Evolutionary conservation across 1,139 yeast genomes (phyloP).

Genomic region (Zhuliangozyma blackwelliae): DNA sequence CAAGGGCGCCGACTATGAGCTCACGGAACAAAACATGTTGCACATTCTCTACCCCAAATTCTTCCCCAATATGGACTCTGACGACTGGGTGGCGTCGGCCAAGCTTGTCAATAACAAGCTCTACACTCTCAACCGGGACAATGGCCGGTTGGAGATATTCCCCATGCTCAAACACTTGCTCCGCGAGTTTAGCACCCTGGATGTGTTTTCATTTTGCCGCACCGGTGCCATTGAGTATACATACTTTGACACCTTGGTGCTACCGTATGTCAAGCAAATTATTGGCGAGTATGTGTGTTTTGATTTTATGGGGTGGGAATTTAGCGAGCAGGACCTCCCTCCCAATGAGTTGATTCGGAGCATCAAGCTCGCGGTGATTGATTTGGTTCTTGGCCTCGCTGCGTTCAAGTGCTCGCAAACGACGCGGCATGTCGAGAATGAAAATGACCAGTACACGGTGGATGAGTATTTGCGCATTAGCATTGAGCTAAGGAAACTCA

Average conservation of each 20-base stretch:
- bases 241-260: constrained; percentile 27
- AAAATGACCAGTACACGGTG: constrained; percentile 14
- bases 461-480: constrained; percentile 27
- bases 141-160: constrained; percentile 11
- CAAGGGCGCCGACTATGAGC: constrained; percentile 35
- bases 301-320: constrained; percentile 17
- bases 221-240: constrained; percentile 13
- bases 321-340: constrained; percentile 4
- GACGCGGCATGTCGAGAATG: constrained; percentile 7
- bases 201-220: constrained; percentile 22
- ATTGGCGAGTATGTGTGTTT: constrained; percentile 29
- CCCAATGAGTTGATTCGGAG: constrained; percentile 12
- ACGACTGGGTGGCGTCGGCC: constrained; percentile 36
- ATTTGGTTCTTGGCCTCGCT: constrained; percentile 24
- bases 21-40: constrained; percentile 42
- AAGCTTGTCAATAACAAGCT: constrained; percentile 16
- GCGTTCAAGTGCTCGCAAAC: constrained; percentile 18
- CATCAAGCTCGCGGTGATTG: constrained; percentile 23
- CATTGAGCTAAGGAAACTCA: constrained; percentile 36
- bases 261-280: constrained; percentile 28
- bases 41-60: constrained; percentile 47
- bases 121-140: constrained; percentile 10
- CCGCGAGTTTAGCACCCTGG: constrained; percentile 13
- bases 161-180: constrained; percentile 18
- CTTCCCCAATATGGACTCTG: constrained; percentile 43